Evolutionary conservation across 345 rosid genomes (phyloP).

Genomic region (Euphorbia peplus): DNA sequence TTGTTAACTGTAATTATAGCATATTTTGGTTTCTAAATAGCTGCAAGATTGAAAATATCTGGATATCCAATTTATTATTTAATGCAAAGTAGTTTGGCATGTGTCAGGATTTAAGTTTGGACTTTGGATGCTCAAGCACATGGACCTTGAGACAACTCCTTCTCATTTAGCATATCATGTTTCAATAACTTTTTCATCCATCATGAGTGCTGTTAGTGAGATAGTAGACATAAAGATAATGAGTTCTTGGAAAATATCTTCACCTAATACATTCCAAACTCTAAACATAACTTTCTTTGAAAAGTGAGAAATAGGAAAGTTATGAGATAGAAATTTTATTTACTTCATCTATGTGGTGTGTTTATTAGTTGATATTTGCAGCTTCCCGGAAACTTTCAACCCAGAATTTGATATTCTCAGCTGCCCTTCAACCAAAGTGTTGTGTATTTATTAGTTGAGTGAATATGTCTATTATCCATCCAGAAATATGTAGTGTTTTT

Average conservation of each 20-base stretch:
- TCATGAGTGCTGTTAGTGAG: slow-evolving; percentile 26
- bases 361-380: too few species aligned
- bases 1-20: background rate
- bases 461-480: background rate
- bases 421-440: background rate
- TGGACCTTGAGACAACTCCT: slow-evolving; percentile 14
- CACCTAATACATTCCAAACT: too few species aligned
- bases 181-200: slow-evolving; percentile 20
- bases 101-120: slow-evolving; percentile 16
- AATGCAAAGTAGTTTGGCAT: background rate
- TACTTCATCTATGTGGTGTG: too few species aligned
- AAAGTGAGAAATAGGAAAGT: background rate
- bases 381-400: background rate
- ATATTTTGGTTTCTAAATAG: background rate
- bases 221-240: slow-evolving; percentile 19
- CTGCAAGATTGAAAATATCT: background rate
- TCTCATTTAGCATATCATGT: slow-evolving; percentile 27
- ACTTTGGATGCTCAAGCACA: slow-evolving; percentile 12
- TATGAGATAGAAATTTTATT: background rate
- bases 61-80: slow-evolving; percentile 1
- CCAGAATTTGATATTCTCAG: background rate
- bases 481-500: too few species aligned
- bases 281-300: background rate
- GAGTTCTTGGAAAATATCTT: too few species aligned
- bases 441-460: background rate